Conservation (phyloP, 345 rosid genomes). For the Citrus cavaleriei region DNA sequence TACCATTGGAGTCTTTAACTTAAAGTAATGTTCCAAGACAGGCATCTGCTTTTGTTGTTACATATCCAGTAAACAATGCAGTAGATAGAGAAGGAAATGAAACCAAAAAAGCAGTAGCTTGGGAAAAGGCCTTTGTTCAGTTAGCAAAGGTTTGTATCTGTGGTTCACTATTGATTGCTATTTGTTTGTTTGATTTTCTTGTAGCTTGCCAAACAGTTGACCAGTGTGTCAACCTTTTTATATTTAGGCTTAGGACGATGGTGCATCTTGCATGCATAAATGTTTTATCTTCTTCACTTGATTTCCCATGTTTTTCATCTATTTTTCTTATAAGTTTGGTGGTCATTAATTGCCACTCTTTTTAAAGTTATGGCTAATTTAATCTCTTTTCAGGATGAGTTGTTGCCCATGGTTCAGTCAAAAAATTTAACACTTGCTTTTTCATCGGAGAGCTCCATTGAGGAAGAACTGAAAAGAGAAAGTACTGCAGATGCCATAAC, state of each 20-base stretch:
- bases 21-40: constrained; percentile 35
- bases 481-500: constrained; percentile 89
- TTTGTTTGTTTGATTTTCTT: background rate
- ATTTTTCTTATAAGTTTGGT: background rate
- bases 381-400: constrained; percentile 53
- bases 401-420: constrained; percentile 60
- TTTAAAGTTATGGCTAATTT: background rate
- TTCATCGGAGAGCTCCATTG: constrained; percentile 96
- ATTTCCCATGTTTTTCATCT: background rate
- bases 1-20: constrained; percentile 20
- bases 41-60: constrained; percentile 92
- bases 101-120: constrained; percentile 72
- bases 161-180: constrained; percentile 1
- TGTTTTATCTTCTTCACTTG: background rate
- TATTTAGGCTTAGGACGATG: background rate
- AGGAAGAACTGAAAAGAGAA: constrained; percentile 95
- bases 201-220: background rate
- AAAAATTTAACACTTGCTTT: constrained; percentile 82
- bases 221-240: background rate
- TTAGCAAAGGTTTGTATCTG: constrained; percentile 66
- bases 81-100: constrained; percentile 50
- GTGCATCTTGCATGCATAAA: background rate
- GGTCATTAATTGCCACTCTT: background rate
- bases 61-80: constrained; percentile 90
- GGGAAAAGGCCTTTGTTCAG: constrained; percentile 91